Base-by-base conservation (phyloP, 345 rosid species). In the Lumnitzera racemosa region DNA sequence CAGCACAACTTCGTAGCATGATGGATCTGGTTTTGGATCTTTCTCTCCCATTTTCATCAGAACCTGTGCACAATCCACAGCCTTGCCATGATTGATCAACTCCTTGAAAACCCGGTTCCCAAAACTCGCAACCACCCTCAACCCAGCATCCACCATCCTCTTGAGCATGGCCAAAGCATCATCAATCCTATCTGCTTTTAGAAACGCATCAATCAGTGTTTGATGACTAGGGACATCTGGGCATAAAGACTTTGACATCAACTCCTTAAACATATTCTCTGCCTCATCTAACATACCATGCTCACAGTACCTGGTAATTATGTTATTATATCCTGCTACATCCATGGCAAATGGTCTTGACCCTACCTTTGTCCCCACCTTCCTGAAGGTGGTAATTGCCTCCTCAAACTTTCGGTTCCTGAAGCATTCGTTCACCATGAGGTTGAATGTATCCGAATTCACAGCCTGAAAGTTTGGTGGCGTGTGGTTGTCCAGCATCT, bases 371-470 rank as follows among this genome's bases (percentile, higher is more conserved):
- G 89, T 88, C 31, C 99, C 99, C 0, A 63, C 87, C 74, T 76
- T 86, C 79, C 74, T 84, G 69, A 94, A 94, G 0, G 85, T 80
- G 15, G 65, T 65, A 67, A 81, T 55, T 0, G 89, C 99, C 76
- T 84, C 95, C 0, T 49, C 70, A 66, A 83, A 60, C 67, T 88
- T 65, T 36, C 80, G 87, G 69, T 80, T 79, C 83, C 84, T 88
- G 72, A 94, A 88, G 70, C 96, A 94, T 59, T 88, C 86, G n/a
- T 94, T 90, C 31, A 94, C 97, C 95, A 90, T 86, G 54, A 86
- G 66, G 66, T 76, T 84, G 75, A 86, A 63, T 0, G 97, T 90
- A 13, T 94, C 99, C 0, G 99, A 86, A 73, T 88, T 90, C 76
- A 90, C 88, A 0, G 89, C 90, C 56, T 80, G 95, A 27, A 70